These are phyloP conservation scores for Neofusicoccum umdonicola DNA, from an alignment of 2,329 filamentous ascomycete genomes.

Conservation along the genomic window DNA sequence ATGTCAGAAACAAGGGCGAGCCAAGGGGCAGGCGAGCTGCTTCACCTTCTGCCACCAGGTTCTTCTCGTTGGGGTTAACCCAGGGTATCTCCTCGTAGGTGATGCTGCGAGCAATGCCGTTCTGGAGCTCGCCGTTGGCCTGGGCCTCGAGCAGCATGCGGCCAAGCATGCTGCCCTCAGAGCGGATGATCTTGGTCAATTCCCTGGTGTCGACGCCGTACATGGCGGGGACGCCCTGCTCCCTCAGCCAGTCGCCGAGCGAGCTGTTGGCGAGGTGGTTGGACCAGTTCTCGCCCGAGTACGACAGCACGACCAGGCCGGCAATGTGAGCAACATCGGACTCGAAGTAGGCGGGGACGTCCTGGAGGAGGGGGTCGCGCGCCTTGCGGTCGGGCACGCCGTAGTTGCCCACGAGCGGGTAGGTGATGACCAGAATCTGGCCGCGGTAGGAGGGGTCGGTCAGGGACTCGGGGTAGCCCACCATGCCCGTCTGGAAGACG, in stretches of 20 bases:
- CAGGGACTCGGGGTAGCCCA: constrained; percentile 93
- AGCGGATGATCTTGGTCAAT: constrained; percentile 88
- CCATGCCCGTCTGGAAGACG: constrained; percentile 99
- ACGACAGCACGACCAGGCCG: constrained; percentile 84
- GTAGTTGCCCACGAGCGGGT: constrained; percentile 95
- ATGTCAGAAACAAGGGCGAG: constrained; percentile 2
- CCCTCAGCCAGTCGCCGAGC: constrained; percentile 91
- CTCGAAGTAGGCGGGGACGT: constrained; percentile 91
- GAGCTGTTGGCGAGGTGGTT: constrained; percentile 91
- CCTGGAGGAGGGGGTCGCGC: constrained; percentile 78
- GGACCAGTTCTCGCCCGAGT: constrained; percentile 92
- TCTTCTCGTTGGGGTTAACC: constrained; percentile 88
- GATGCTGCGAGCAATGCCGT: constrained; percentile 29
- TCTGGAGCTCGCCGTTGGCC: constrained; percentile 42
- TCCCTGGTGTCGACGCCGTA: constrained; percentile 92
- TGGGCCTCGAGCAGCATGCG: constrained; percentile 55
- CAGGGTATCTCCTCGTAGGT: constrained; percentile 81
- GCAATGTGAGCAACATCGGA: constrained; percentile 90
- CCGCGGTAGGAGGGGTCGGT: constrained; percentile 85
- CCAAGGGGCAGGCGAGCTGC: not conserved
- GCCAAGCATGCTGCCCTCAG: constrained; percentile 95
- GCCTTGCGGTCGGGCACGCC: constrained; percentile 86
- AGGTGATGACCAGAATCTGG: constrained; percentile 95
- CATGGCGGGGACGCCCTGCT: constrained; percentile 90
- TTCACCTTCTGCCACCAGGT: constrained; percentile 92